These are phyloP conservation scores for Penicillium sp. DNA, from an alignment of 2,329 filamentous ascomycete genomes.

Conservation along the genomic window DNA sequence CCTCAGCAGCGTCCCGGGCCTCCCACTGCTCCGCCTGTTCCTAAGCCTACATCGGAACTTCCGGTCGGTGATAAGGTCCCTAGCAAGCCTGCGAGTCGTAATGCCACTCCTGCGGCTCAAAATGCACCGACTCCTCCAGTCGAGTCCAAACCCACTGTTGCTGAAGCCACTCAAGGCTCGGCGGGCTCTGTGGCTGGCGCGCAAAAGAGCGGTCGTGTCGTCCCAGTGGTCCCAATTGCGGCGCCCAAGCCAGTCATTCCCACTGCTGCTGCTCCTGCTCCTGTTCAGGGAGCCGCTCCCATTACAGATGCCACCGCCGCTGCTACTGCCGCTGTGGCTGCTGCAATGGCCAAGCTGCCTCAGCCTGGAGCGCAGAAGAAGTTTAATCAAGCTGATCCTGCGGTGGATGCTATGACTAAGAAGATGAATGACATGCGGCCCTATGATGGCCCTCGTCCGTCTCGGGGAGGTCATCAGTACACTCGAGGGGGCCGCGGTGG, in stretches of 20 bases:
- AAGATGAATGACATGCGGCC: conserved; percentile 45
- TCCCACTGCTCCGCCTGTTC: conserved; percentile 25
- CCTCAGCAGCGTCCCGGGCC: conserved; percentile 35
- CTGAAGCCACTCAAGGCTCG: conserved; percentile 32
- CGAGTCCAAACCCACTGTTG: conserved; percentile 36
- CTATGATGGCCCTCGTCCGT: conserved; percentile 34
- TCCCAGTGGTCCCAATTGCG: conserved; percentile 44
- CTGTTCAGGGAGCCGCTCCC: conserved; percentile 28
- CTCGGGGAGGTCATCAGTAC: conserved; percentile 37
- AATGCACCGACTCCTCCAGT: conserved; percentile 34
- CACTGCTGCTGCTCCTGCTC: conserved; percentile 21
- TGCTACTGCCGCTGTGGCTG: conserved; percentile 47
- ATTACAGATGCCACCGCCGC: conserved; percentile 46
- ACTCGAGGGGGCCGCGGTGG: conserved; percentile 45
- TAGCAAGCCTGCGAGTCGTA: conserved; percentile 28
- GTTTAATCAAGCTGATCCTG: conserved; percentile 27
- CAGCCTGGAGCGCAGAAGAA: conserved; percentile 36
- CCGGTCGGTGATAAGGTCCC: conserved; percentile 36
- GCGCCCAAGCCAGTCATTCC: conserved; percentile 31
- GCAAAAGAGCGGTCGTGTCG: conserved; percentile 40
- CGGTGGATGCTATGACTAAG: conserved; percentile 41
- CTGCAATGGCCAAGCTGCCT: conserved; percentile 48
- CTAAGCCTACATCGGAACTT: conserved; percentile 41
- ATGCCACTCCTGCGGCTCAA: conserved; percentile 30
- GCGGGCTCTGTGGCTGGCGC: conserved; percentile 25